Base-by-base conservation (phyloP, 768 basidiomycete genomes). In the Leccinum subtestaceum region DNA sequence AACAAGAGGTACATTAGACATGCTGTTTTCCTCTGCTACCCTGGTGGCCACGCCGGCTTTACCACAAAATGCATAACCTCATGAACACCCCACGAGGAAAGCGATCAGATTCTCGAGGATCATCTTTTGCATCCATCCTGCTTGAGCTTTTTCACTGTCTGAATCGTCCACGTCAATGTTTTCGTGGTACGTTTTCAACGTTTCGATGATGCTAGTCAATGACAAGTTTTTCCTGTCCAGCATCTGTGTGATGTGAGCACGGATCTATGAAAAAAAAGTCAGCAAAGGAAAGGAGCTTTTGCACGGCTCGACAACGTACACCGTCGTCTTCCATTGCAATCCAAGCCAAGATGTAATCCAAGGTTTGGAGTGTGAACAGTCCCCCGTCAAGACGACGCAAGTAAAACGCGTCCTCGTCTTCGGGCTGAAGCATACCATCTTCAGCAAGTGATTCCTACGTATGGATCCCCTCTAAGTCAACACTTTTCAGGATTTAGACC, bases 261-360 rank as follows among this genome's bases (percentile, higher is more conserved):
- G 88, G 53, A 95, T 86, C 96, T 98, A 32, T 12, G 66, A 11
- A 21, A 15, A 21, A 66, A 34, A n/a, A 10, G 38, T 72, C 31
- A 67, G 63, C 19, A 48, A 38, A 47, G 45, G 40, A 36, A 21
- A 9, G n/a, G n/a, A 19, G n/a, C 27, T 29, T 11, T 6, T 21
- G 21, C 13, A 45, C 9, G 17, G 5, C 32, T 7, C 51, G 34
- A 25, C 19, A 17, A 60, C 91, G 57, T 76, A 97, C 97, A 38
- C 96, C 97, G 66, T 98, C 96, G 65, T 98, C 96, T 75, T 99
- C 97, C 95, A 98, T 95, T 56, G 86, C 82, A 27, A 98, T 74
- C 97, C 97, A 99, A 5, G 91, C 94, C 40, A 98, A 74, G 60
- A 98, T 90, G 65, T 95, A 98, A 72, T 98, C 96, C 43, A 93